A percentile compares a stretch with the other conserved stretches of the same genome.
Evolutionary conservation across 169 alveolate species (phyloP).

Genomic region (Ichthyophthirius multifiliis): DNA sequence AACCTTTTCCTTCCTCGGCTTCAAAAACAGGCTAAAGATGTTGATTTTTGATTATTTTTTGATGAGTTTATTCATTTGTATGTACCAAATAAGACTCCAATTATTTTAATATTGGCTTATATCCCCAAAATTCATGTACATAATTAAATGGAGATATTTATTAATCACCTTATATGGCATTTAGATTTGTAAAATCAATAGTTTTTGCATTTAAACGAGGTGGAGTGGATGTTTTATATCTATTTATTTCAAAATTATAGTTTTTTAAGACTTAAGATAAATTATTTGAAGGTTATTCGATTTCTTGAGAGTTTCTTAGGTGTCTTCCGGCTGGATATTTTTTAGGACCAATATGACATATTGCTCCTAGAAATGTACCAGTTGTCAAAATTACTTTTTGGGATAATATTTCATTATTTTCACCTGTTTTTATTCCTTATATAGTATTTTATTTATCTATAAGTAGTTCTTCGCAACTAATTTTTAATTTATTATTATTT

Average conservation of each 20-base stretch:
- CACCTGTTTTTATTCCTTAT: slow-evolving; percentile 51
- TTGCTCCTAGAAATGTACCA: slow-evolving; percentile 91
- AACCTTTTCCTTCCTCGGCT: slow-evolving; percentile 72
- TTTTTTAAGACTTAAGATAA: slow-evolving; percentile 39
- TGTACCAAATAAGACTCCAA: slow-evolving; percentile 76
- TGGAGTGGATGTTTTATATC: slow-evolving; percentile 88
- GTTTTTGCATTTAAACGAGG: slow-evolving; percentile 78
- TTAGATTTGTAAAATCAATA: slow-evolving; percentile 75
- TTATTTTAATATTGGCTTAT: too few species aligned
- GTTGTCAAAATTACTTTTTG: slow-evolving; percentile 82
- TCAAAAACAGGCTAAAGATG: slow-evolving; percentile 70
- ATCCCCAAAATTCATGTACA: too few species aligned
- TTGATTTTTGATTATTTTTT: slow-evolving; percentile 55
- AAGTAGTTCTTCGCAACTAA: slow-evolving; percentile 21
- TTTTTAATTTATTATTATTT: too few species aligned
- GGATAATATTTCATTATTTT: slow-evolving; percentile 46
- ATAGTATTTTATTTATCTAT: slow-evolving; percentile 18
- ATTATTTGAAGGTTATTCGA: slow-evolving; percentile 51
- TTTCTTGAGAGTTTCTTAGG: slow-evolving; percentile 43
- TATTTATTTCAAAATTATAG: slow-evolving; percentile 31
- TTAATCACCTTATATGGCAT: too few species aligned
- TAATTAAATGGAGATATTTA: too few species aligned
- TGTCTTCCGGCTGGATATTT: slow-evolving; percentile 61
- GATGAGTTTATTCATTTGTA: slow-evolving; percentile 79
- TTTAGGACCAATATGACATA: slow-evolving; percentile 79